Conservation (phyloP, 441 rosid genomes). For the Croton laevigatus region DNA sequence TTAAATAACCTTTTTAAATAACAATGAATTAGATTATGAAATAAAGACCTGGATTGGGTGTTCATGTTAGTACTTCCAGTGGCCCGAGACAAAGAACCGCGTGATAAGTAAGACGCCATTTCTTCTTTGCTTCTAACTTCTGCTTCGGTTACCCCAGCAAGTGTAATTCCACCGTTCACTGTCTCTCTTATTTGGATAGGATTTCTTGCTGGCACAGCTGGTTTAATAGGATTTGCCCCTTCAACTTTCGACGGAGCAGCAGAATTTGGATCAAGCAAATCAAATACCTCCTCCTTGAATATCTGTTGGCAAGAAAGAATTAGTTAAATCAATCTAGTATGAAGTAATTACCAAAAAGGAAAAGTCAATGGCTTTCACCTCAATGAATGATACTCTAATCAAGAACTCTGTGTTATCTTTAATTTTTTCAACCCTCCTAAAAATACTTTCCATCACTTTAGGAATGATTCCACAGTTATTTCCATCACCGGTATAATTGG, state of each 20-base stretch:
- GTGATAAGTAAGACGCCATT: conserved; percentile 70
- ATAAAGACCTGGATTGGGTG: conserved; percentile 81
- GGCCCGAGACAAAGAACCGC: conserved; percentile 85
- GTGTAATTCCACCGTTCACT: conserved; percentile 82
- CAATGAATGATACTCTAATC: conserved; percentile 89
- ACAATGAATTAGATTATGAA: neutral
- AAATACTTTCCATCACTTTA: conserved; percentile 83
- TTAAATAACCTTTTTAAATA: neutral
- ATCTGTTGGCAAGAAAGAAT: conserved; percentile 41
- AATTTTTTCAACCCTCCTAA: conserved; percentile 44
- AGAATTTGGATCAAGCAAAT: conserved; percentile 72
- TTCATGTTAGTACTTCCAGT: conserved; percentile 99
- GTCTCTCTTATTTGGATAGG: conserved; percentile 94
- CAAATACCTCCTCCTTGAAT: conserved; percentile 95
- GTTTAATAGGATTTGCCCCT: conserved; percentile 35
- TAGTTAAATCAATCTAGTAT: neutral
- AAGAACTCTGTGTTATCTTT: conserved; percentile 59
- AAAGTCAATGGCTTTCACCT: conserved; percentile 43
- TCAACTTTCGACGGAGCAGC: conserved; percentile 47
- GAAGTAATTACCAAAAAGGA: neutral
- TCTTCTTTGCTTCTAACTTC: conserved; percentile 87
- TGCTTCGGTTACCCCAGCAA: conserved; percentile 94
- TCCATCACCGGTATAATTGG: conserved; percentile 72
- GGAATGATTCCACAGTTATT: conserved; percentile 69
- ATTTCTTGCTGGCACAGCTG: conserved; percentile 49